Base-by-base conservation (phyloP, 306 rosid species). In the Hylodesmum podocarpum region DNA sequence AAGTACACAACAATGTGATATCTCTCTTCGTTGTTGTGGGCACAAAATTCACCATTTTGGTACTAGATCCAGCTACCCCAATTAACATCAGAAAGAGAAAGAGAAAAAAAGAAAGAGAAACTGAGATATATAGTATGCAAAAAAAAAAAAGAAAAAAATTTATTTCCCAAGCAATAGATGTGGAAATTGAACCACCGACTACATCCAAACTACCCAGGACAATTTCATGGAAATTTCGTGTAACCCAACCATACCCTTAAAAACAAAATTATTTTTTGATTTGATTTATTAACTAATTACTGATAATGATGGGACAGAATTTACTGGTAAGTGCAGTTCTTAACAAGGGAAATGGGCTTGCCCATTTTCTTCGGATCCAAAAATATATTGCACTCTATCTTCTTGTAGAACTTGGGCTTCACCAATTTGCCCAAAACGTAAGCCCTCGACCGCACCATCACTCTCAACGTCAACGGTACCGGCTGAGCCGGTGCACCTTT, bases 281-380 rank as follows among this genome's bases (percentile, higher is more conserved):
- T 37, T 66, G 41, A 4, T 61, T 31, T n/a, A 58, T 8, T 37
- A 39, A 58, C 15, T 14, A 28, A 13, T 65, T 27, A 21, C 34
- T 62, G 0, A 4, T 2, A 21, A 46, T 62, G 0, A 4, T 2
- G 10, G 6, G 13, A 43, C 37, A 6, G 50, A 40, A 13, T 63
- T 75, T 62, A 87, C 61, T 73, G 72, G 77, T 89, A 87, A 50
- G 27, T 75, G 71, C 98, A 91, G 66, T 82, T 86, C 78, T 80
- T 88, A 22, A 65, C 68, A 31, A 95, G 87, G 4, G 89, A 47
- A 66, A 92, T 80, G 68, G 93, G 72, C 40, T 19, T 16, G 57
- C 78, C 90, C 95, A 95, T 90, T 67, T 85, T 88, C 68, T 86
- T 89, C 5, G 97, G 90, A 74, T 92, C 96, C 90, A 92, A 81